phyloP scores from a whole-genome alignment of 768 basidiomycete species.

The Tylopilus balloui region DNA sequence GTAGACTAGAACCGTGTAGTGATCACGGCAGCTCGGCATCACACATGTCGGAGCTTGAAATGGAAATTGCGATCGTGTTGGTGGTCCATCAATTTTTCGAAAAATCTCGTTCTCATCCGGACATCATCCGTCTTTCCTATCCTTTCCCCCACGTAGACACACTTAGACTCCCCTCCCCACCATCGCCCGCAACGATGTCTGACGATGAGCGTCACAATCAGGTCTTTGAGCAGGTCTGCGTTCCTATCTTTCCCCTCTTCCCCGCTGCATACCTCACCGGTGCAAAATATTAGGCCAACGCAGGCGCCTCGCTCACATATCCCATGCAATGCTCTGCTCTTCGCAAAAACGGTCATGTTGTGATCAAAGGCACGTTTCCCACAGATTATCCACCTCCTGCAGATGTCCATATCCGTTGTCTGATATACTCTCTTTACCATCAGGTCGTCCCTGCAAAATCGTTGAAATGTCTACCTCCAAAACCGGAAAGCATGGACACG shows the following conservation, averaged over 20 bases:
- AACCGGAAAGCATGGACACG: constrained; percentile 99
- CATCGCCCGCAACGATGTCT: constrained; percentile 54
- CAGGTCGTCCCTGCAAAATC: constrained; percentile 95
- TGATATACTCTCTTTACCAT: neutral
- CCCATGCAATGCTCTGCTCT: constrained; percentile 97
- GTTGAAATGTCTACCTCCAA: constrained; percentile 99
- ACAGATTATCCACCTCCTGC: neutral
- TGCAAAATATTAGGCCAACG: constrained; percentile 46
- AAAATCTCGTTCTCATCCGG: constrained; percentile 22
- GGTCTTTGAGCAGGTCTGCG: constrained; percentile 72
- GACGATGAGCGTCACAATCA: constrained; percentile 94
- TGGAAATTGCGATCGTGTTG: constrained; percentile 24
- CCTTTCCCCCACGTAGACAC: constrained; percentile 19
- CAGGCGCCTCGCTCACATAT: constrained; percentile 75
- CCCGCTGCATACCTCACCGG: constrained; percentile 14
- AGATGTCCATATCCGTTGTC: constrained; percentile 2
- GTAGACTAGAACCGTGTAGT: neutral
- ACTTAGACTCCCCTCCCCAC: constrained; percentile 13
- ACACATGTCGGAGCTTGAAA: constrained; percentile 41
- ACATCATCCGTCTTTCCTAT: constrained; percentile 21
- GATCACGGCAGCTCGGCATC: constrained; percentile 19
- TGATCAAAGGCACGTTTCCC: constrained; percentile 71
- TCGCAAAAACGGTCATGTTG: constrained; percentile 88
- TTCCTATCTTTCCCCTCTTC: constrained; percentile 8
- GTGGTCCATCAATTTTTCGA: constrained; percentile 7